These are phyloP conservation scores for Scortechinia acanthostroma DNA, from an alignment of 2,329 filamentous ascomycete species.

Conservation along the genomic window DNA sequence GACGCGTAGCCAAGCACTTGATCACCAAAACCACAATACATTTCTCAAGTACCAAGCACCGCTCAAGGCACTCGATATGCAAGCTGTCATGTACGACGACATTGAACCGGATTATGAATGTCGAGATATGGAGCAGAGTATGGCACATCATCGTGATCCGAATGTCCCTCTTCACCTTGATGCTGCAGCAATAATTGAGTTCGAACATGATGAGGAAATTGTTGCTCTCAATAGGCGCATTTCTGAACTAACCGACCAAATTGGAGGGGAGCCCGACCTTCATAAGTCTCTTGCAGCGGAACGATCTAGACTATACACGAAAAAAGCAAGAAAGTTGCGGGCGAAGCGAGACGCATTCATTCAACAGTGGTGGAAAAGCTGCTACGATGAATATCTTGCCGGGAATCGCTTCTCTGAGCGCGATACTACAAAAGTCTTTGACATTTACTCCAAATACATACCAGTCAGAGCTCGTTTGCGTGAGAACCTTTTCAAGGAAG, in stretches of 20 bases:
- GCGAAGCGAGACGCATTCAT: background rate
- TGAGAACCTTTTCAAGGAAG: background rate
- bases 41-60: constrained; percentile 6
- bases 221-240: background rate
- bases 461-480: background rate
- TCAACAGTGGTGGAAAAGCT: background rate
- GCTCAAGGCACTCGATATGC: constrained; percentile 4
- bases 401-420: background rate
- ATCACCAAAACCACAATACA: constrained; percentile 6
- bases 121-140: constrained; percentile 6
- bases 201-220: background rate
- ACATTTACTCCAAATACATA: constrained; percentile 4
- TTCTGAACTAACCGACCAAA: background rate
- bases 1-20: constrained; percentile 3
- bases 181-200: background rate
- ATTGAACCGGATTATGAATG: constrained; percentile 5
- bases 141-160: constrained; percentile 5
- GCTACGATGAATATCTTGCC: constrained; percentile 2
- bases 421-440: background rate
- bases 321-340: background rate
- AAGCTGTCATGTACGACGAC: constrained; percentile 4
- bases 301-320: background rate
- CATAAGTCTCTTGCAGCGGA: background rate
- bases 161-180: constrained; percentile 5
- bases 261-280: background rate